These are phyloP conservation scores for Ceratocystis ficicola DNA, from an alignment of 2,329 filamentous ascomycete genomes.

Conservation along the genomic window DNA sequence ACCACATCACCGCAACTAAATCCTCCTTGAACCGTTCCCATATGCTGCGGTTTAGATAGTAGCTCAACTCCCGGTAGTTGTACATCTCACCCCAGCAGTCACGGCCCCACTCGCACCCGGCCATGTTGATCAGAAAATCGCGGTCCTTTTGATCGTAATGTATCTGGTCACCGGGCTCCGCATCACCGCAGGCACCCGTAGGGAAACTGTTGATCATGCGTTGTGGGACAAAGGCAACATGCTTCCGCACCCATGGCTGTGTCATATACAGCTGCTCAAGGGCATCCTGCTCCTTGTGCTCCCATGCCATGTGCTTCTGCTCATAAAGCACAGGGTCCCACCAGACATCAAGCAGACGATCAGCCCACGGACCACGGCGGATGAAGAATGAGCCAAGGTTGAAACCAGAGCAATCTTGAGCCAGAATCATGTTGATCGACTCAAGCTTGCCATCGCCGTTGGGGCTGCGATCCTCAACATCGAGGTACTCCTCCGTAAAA, in stretches of 20 bases:
- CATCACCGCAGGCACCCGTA: slow-evolving; percentile 69
- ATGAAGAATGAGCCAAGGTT: slow-evolving; percentile 95
- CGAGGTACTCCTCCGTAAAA: slow-evolving; percentile 59
- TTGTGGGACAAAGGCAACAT: slow-evolving; percentile 80
- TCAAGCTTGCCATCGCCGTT: slow-evolving; percentile 63
- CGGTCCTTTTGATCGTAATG: slow-evolving; percentile 79
- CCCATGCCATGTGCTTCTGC: slow-evolving; percentile 98
- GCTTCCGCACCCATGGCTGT: slow-evolving; percentile 84
- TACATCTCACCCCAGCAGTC: slow-evolving; percentile 99
- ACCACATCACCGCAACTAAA: slow-evolving; percentile 48
- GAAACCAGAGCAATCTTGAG: slow-evolving; percentile 92
- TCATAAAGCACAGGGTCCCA: slow-evolving; percentile 98
- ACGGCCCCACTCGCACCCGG: slow-evolving; percentile 88
- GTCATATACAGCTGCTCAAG: slow-evolving; percentile 82
- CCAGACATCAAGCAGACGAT: slow-evolving; percentile 87
- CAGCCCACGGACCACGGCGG: slow-evolving; percentile 73
- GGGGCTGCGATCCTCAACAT: slow-evolving; percentile 57
- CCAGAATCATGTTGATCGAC: slow-evolving; percentile 77
- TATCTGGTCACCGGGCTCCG: slow-evolving; percentile 56
- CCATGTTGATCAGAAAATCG: slow-evolving; percentile 97
- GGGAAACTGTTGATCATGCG: slow-evolving; percentile 93
- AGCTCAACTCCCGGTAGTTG: slow-evolving; percentile 81
- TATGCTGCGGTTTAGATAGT: slow-evolving; percentile 68
- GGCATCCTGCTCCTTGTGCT: slow-evolving; percentile 96
- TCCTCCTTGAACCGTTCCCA: slow-evolving; percentile 71